Evolutionary conservation across 345 rosid species (phyloP).

Genomic region (Eutrema japonicum): DNA sequence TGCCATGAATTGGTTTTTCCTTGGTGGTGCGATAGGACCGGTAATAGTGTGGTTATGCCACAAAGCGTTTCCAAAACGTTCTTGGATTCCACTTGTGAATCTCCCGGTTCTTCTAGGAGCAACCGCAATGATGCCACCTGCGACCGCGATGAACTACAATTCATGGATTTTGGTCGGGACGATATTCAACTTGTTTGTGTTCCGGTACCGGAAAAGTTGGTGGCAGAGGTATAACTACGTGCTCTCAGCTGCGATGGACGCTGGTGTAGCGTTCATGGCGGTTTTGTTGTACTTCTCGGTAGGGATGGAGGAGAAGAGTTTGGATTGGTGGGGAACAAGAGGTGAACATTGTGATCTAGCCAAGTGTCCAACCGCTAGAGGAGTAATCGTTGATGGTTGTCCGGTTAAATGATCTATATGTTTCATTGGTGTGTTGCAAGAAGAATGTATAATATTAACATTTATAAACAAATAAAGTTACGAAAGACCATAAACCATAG

Average conservation of each 20-base stretch:
- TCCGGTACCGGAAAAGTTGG: slow-evolving; percentile 74
- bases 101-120: slow-evolving; percentile 90
- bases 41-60: slow-evolving; percentile 68
- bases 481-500: neutral
- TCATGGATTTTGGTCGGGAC: slow-evolving; percentile 81
- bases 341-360: slow-evolving; percentile 88
- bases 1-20: slow-evolving; percentile 86
- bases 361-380: slow-evolving; percentile 76
- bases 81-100: slow-evolving; percentile 87
- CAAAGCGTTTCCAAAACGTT: slow-evolving; percentile 71
- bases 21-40: slow-evolving; percentile 84
- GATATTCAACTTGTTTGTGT: slow-evolving; percentile 77
- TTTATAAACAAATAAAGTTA: neutral
- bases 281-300: slow-evolving; percentile 69
- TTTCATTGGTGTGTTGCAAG: slow-evolving; percentile 4
- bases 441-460: neutral
- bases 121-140: slow-evolving; percentile 79
- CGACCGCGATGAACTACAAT: slow-evolving; percentile 77
- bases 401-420: slow-evolving; percentile 50
- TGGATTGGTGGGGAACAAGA: slow-evolving; percentile 77
- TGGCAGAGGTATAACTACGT: slow-evolving; percentile 90
- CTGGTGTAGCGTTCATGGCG: slow-evolving; percentile 91
- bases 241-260: slow-evolving; percentile 85
- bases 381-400: slow-evolving; percentile 61
- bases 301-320: slow-evolving; percentile 57